Evolutionary conservation across 345 rosid genomes (phyloP).

Genomic region (Durio zibethinus): DNA sequence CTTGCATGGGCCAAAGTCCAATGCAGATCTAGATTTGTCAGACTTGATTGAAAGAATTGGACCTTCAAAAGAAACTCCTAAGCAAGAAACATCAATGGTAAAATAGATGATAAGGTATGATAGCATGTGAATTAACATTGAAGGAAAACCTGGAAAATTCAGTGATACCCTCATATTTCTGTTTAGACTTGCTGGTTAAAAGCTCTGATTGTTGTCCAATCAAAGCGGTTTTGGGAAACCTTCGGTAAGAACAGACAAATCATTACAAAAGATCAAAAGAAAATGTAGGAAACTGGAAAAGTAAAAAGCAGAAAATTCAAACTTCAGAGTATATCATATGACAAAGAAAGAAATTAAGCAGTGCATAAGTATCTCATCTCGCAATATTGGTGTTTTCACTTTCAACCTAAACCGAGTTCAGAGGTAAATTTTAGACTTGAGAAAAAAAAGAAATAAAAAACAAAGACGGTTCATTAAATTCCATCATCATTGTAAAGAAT

Average conservation of each 20-base stretch:
- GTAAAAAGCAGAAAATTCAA: background rate
- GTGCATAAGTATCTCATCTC: background rate
- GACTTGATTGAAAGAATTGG: constrained; percentile 12
- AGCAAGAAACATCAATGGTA: constrained; percentile 7
- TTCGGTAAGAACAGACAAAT: background rate
- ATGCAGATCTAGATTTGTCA: constrained; percentile 14
- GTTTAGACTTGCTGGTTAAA: background rate
- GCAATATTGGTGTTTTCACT: background rate
- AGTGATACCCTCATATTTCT: background rate
- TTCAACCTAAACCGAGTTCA: background rate
- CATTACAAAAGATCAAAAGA: background rate
- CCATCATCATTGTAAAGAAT: background rate
- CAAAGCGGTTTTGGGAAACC: background rate
- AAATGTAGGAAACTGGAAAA: background rate
- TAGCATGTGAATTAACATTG: background rate
- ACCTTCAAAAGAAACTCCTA: constrained; percentile 7
- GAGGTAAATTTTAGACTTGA: background rate
- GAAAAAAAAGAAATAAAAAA: too few relatives aligned
- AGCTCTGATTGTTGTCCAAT: background rate
- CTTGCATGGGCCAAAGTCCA: constrained; percentile 12
- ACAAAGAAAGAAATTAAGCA: background rate
- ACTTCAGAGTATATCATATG: constrained; percentile 1
- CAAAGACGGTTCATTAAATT: background rate
- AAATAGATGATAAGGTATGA: constrained; percentile 2
- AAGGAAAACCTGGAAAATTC: background rate